Conservation (phyloP, 805 yeast species). For the Cyberlindnera xylosilytica region DNA sequence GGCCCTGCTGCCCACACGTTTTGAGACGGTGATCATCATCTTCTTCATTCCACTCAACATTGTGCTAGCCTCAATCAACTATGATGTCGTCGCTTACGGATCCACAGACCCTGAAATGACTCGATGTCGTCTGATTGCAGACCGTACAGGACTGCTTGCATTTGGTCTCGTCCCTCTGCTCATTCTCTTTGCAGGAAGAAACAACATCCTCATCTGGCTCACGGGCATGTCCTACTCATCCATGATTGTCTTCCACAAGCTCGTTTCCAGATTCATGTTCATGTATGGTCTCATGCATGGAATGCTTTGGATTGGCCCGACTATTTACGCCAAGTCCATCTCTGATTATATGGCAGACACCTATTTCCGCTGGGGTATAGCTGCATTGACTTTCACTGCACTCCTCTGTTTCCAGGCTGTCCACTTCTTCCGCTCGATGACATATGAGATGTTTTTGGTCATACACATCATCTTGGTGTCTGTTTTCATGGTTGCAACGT, state of each 20-base stretch:
- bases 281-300: constrained; percentile 23
- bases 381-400: constrained; percentile 41
- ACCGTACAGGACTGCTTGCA: constrained; percentile 25
- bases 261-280: constrained; percentile 46
- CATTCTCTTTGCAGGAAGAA: constrained; percentile 66
- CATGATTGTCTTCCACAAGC: constrained; percentile 64
- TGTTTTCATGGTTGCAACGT: constrained; percentile 50
- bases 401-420: constrained; percentile 47
- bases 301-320: constrained; percentile 20
- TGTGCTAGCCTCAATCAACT: constrained; percentile 14
- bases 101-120: too few species aligned
- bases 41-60: constrained; percentile 29
- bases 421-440: constrained; percentile 45
- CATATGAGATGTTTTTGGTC: constrained; percentile 59
- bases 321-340: too few species aligned
- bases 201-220: constrained; percentile 55
- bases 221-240: constrained; percentile 65
- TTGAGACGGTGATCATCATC: constrained; percentile 31
- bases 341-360: too few species aligned
- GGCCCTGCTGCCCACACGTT: constrained; percentile 23
- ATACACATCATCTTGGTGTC: constrained; percentile 56
- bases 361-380: constrained; percentile 37
- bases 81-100: constrained; percentile 5
- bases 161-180: constrained; percentile 48
- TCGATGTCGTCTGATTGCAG: constrained; percentile 19